Evolutionary conservation across 306 rosid genomes (phyloP), one percentile per base, ranked within the genome.

Genomic region (Ormosia semicastrata): DNA sequence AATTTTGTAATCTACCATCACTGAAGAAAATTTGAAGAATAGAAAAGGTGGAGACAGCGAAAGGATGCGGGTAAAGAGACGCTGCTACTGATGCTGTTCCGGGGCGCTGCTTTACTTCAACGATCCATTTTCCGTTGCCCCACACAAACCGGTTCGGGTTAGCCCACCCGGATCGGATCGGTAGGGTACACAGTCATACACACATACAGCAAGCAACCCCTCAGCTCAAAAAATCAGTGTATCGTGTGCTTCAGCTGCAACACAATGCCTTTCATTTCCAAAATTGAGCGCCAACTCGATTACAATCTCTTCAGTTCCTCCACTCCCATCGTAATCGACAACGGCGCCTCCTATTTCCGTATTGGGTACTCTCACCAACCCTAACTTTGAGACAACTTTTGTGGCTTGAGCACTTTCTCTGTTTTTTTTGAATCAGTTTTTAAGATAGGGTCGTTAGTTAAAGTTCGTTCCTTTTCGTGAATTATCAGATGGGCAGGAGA

Each of bases 271-370:
- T 90, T 89, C 85, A 58, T 91, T 53, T 91, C 97, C 15, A 72
- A 80, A 76, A 82, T 91, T 13, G 56, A 88, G 43, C 84, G 97
- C 3, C 97, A 93, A 75, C 73, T 90, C 2, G 97, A 89, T 77
- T 93, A 88, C 92, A 34, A 63, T 49, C 81, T 72, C 83, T 84
- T 93, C 82, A 52, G 86, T 30, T 53, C 94, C 18, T n/a, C 85
- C 65, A 89, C 93, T 59, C 97, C 97, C 15, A 83, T 93, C 63
- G 97, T 91, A 36, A 93, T 93, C 82, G 97, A 93, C 93, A 91
- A 93, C 81, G 97, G 97, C 83, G 94, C 96, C 10, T 93, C 96
- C 63, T 88, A 91, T 83, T 93, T 93, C 34, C 97, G 96, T 63
- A 91, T 91, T 24, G 97, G 97, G 96, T 93, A 86, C 9, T 33